These are phyloP conservation scores for Acorus calamus DNA, from an alignment of 106 monocot species.

Conservation along the genomic window DNA sequence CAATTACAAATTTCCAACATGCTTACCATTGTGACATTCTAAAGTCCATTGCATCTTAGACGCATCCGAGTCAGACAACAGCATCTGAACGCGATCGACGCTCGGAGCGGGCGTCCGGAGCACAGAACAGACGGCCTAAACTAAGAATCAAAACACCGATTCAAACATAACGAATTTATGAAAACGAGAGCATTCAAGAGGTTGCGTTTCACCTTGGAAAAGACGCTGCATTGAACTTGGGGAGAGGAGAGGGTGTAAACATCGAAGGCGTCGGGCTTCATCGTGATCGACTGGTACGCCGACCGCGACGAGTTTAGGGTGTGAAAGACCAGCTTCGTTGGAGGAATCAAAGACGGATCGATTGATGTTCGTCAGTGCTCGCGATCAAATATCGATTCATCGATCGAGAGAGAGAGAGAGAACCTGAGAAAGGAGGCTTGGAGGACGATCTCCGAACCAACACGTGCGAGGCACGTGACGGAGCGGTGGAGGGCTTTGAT, in stretches of 20 bases:
- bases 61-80: constrained; percentile 45
- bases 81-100: constrained; percentile 44
- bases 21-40: constrained; percentile 56
- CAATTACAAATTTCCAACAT: too few species aligned
- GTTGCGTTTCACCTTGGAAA: constrained; percentile 35
- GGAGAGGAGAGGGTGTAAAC: constrained; percentile 22
- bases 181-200: too few species aligned
- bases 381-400: not conserved
- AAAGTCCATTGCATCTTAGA: constrained; percentile 73
- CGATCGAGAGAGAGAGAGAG: constrained; percentile 8
- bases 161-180: too few species aligned
- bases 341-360: constrained; percentile 1
- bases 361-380: not conserved
- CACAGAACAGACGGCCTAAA: constrained; percentile 49
- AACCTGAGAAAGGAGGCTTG: constrained; percentile 59
- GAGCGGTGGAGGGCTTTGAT: constrained; percentile 70
- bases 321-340: constrained; percentile 50
- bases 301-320: constrained; percentile 89
- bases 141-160: not conserved
- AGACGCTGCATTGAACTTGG: constrained; percentile 60
- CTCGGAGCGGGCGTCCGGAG: constrained; percentile 53
- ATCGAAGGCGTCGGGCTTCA: constrained; percentile 71
- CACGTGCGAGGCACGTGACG: constrained; percentile 76
- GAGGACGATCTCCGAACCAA: constrained; percentile 84
- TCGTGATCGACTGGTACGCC: constrained; percentile 70